These are phyloP conservation scores for Sorghum bicolor DNA, from an alignment of 176 grass and related monocot genomes.

Conservation along the genomic window DNA sequence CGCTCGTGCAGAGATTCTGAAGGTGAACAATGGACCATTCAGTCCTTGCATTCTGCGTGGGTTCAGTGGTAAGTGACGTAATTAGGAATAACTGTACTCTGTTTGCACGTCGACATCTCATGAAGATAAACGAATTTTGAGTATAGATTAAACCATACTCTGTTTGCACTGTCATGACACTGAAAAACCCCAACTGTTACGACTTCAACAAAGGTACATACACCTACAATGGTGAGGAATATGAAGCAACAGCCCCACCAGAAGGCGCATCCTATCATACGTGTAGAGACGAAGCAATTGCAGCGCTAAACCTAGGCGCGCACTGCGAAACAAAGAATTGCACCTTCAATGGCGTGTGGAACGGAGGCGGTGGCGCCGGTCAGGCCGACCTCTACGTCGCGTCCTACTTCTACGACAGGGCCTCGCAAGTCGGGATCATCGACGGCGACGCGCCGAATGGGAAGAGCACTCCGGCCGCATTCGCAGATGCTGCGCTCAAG, in stretches of 20 bases:
- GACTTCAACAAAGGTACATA: too few species aligned
- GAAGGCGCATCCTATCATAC: background rate
- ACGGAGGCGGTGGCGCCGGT: conserved; percentile 46
- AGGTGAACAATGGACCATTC: conserved; percentile 21
- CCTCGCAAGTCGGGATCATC: conserved; percentile 26
- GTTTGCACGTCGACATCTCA: too few species aligned
- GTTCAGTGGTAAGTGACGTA: conserved; percentile 38
- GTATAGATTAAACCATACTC: too few species aligned
- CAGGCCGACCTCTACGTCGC: conserved; percentile 37
- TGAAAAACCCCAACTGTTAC: too few species aligned
- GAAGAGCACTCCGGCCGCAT: background rate
- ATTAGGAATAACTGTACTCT: too few species aligned
- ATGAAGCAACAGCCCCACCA: background rate
- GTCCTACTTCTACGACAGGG: conserved; percentile 34
- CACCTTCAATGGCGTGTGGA: conserved; percentile 51
- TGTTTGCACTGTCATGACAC: too few species aligned
- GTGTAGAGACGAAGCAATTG: conserved; percentile 6
- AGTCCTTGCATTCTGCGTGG: conserved; percentile 50
- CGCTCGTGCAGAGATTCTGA: conserved; percentile 40
- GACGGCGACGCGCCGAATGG: background rate
- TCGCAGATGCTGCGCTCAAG: conserved; percentile 4
- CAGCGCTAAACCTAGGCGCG: conserved; percentile 25
- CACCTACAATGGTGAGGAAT: background rate
- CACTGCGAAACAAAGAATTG: conserved; percentile 39
- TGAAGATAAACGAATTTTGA: too few species aligned